These are phyloP conservation scores for Lentinus brumalis DNA, from an alignment of 768 basidiomycete species.

Conservation along the genomic window DNA sequence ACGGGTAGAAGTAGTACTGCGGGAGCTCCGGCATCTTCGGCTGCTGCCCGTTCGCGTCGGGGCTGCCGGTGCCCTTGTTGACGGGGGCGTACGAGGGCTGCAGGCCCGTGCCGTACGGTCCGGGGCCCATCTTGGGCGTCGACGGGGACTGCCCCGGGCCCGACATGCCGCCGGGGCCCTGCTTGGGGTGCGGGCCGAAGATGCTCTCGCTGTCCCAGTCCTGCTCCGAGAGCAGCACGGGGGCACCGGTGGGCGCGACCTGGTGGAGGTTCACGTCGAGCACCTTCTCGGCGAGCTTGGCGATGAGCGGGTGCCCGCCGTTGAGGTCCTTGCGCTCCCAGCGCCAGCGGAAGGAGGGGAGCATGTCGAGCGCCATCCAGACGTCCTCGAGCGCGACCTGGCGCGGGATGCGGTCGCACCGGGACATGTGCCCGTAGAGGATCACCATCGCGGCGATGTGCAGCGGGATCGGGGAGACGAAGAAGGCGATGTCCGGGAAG, in stretches of 20 bases:
- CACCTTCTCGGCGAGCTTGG: conserved; percentile 79
- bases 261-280: conserved; percentile 73
- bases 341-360: conserved; percentile 88
- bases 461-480: conserved; percentile 84
- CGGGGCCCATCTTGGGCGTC: conserved; percentile 38
- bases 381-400: conserved; percentile 78
- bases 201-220: conserved; percentile 48
- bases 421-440: conserved; percentile 83
- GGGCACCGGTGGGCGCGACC: conserved; percentile 44
- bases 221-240: conserved; percentile 42
- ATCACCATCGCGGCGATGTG: conserved; percentile 93
- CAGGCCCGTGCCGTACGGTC: conserved; percentile 28
- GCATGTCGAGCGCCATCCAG: conserved; percentile 85
- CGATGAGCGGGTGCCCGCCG: conserved; percentile 82
- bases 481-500: conserved; percentile 86
- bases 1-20: conserved; percentile 72
- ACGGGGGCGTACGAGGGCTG: too few species aligned
- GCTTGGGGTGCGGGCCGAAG: conserved; percentile 17
- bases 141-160: conserved; percentile 22
- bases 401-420: conserved; percentile 64
- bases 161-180: background rate
- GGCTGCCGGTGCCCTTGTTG: background rate
- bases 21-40: conserved; percentile 65
- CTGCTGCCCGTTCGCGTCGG: conserved; percentile 16
- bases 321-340: conserved; percentile 86